Evolutionary conservation across 2,329 filamentous ascomycete genomes (phyloP), one percentile per base, ranked within the genome.

Genomic region (Cladorrhinum sp.): DNA sequence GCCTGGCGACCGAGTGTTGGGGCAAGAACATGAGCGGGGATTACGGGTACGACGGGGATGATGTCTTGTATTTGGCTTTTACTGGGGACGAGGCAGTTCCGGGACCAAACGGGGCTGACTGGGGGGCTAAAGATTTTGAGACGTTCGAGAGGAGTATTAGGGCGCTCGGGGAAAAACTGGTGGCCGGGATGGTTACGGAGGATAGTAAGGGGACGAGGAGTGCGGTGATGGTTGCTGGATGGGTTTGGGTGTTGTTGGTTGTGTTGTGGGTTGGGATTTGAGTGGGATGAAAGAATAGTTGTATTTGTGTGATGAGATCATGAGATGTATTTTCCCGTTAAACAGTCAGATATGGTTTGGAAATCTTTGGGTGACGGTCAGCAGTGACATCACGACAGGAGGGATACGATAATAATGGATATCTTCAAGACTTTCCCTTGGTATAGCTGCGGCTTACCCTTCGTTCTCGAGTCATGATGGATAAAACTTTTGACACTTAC

Each of bases 1-100:
- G 78, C 0, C 70, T 84, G 24, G 81, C 76, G 0, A 76, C 78
- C 48, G 69, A 77, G 25, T 84, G 81, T 65, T 82, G 63, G 67
- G 83, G 83, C 2, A 72, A 75, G 5, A 68, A 69, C 1, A 73
- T 88, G 29, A 82, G 74, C 38, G 86, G 85, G 2, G 74, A 86
- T 68, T 75, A 72, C 57, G 85, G 86, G 1, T 80, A 88, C 69
- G 77, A 77, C 45, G 71, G 75, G 16, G 77, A 83, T 32, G 84
- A 89, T 69, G 82, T 88, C 0, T 71, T 89, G 36, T 88, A 83
- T 70, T 76, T 89, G 53, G 86, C 82, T 0, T 89, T 89, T 67
- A 75, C 75, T 0, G 85, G 85, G 1, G 59, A 71, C 0, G 78
- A 81, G 5, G 84, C 86, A 0, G 81, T 86, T 0, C 84, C 84